Evolutionary conservation across 352 stramenopile species (phyloP).

Genomic region (Phytophthora tubulina): DNA sequence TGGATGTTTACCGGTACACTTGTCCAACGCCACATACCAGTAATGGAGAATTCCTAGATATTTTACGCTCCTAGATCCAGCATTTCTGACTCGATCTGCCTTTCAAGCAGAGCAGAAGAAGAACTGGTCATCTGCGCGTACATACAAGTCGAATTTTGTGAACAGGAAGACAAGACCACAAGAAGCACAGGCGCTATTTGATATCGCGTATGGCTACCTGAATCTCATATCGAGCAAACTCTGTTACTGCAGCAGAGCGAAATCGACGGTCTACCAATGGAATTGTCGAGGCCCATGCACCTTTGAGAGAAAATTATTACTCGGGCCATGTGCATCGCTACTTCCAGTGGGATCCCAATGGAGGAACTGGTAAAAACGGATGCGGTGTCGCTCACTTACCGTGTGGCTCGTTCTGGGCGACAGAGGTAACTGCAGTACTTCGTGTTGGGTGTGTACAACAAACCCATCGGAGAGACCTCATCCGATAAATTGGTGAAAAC

Average conservation of each 20-base stretch:
- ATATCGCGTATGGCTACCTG: slow-evolving; percentile 62
- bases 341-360: slow-evolving; percentile 50
- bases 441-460: background rate
- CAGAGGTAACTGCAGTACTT: slow-evolving; percentile 7
- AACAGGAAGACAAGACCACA: background rate
- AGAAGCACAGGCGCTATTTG: slow-evolving; percentile 12
- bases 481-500: background rate
- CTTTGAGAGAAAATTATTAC: slow-evolving; percentile 15
- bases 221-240: slow-evolving; percentile 60
- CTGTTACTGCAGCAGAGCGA: slow-evolving; percentile 57
- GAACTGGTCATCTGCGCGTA: slow-evolving; percentile 53
- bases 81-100: slow-evolving; percentile 2
- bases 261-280: slow-evolving; percentile 55
- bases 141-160: slow-evolving; percentile 64
- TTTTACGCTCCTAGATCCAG: slow-evolving; percentile 39
- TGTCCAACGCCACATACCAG: slow-evolving; percentile 23
- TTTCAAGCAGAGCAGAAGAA: slow-evolving; percentile 23
- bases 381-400: slow-evolving; percentile 46
- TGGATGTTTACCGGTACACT: slow-evolving; percentile 34
- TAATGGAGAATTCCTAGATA: slow-evolving; percentile 29
- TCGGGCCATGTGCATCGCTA: slow-evolving; percentile 43
- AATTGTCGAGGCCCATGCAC: slow-evolving; percentile 49
- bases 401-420: slow-evolving; percentile 39
- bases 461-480: background rate
- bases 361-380: slow-evolving; percentile 19